Conservation (phyloP, 441 rosid species). For the Aleurites moluccanus region DNA sequence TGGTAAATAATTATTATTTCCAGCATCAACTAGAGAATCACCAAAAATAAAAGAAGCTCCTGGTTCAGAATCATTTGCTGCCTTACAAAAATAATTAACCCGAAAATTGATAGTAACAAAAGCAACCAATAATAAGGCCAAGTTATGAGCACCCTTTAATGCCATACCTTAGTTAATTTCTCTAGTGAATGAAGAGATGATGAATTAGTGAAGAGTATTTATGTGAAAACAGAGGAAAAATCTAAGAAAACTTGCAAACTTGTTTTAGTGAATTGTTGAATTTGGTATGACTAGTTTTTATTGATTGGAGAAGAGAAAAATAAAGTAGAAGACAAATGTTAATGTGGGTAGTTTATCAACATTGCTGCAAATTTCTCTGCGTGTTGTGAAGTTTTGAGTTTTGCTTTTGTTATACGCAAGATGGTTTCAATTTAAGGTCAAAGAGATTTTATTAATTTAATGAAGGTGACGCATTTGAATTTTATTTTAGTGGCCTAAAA, state of each 20-base stretch:
- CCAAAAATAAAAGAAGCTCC: slow-evolving; percentile 91
- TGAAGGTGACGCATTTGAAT: neutral
- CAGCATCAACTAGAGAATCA: slow-evolving; percentile 91
- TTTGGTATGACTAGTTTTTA: slow-evolving; percentile 55
- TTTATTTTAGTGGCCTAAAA: neutral
- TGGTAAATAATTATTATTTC: slow-evolving; percentile 79
- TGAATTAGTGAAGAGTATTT: neutral
- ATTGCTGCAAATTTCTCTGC: slow-evolving; percentile 22
- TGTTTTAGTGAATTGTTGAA: slow-evolving; percentile 25
- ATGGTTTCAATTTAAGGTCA: slow-evolving; percentile 13
- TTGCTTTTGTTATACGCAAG: slow-evolving; percentile 32
- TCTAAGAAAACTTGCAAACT: slow-evolving; percentile 45
- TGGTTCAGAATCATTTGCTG: slow-evolving; percentile 28
- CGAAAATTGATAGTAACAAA: slow-evolving; percentile 18
- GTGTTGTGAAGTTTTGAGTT: slow-evolving; percentile 19
- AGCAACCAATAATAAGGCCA: slow-evolving; percentile 28
- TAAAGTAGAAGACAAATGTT: slow-evolving; percentile 19
- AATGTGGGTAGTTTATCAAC: slow-evolving; percentile 49
- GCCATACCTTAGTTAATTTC: slow-evolving; percentile 29
- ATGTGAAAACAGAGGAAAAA: neutral
- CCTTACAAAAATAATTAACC: slow-evolving; percentile 24
- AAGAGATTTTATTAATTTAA: slow-evolving; percentile 10
- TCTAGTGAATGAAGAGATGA: neutral
- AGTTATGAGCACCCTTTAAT: slow-evolving; percentile 4
- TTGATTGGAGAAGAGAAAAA: neutral